Base-by-base conservation (phyloP, 495 filamentous ascomycete species). In the Penicillium ucsense region DNA sequence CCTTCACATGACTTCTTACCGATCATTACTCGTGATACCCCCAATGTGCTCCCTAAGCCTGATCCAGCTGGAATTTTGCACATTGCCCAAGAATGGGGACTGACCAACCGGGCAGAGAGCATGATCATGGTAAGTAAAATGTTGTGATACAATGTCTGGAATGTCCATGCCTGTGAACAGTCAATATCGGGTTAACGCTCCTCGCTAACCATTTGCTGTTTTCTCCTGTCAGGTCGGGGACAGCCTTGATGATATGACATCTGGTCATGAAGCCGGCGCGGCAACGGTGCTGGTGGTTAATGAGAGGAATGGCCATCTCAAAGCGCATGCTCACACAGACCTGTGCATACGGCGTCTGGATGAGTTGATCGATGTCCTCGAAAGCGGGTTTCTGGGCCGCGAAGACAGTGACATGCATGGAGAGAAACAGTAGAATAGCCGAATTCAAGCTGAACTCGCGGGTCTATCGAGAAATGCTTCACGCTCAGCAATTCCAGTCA, bases 171-270 rank as follows among this genome's bases (percentile, higher is more conserved):
- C 20, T 20, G 20, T 20, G 20, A 20, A 20, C 20, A 1, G 20
- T 20, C 20, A 20, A 20, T 20, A 2, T 20, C 20, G 20, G 20
- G 20, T 20, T 20, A 20, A 20, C 20, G 20, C 20, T 20, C 20
- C 20, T 20, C 20, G 20, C 20, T 20, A 20, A 20, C 20, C 20
- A 20, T 20, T n/a, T 8, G 7, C 11, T 45, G 5, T 34, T 43
- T n/a, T 31, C 20, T 4, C 11, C 4, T 1, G 27, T 36, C 72
- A 85, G 81, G 81, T 90, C 8, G 91, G 91, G 5, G 91, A 98
- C 59, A 89, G 83, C 45, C 78, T 94, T 44, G 92, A 98, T 59
- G 92, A 98, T 62, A 89, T 98, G 79, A 88, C 85, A 20, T 86
- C 92, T 5, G 92, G 92, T 0, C 77, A 83, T 52, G 72, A 71